phyloP scores from a whole-genome alignment of 2,329 filamentous ascomycete genomes.

The Trichophyton mentagrophytes region DNA sequence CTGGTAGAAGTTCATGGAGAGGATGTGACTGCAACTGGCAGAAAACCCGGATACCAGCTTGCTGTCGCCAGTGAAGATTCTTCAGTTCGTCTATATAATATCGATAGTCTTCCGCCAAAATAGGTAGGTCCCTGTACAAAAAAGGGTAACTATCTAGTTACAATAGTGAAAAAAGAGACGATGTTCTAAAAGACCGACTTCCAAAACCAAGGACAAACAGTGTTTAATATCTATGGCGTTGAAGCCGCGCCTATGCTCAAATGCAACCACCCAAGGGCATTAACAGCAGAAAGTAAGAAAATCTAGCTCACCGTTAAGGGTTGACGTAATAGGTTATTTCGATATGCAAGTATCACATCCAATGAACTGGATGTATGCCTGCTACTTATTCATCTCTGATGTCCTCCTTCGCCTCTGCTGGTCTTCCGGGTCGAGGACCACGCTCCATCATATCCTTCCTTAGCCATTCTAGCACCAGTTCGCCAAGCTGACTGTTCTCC shows the following conservation, averaged over 20 bases:
- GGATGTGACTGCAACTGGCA: conserved; percentile 9
- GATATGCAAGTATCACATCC: neutral
- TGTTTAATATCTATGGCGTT: conserved; percentile 12
- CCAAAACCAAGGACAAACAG: conserved; percentile 11
- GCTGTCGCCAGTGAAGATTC: conserved; percentile 37
- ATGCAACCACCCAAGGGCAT: conserved; percentile 11
- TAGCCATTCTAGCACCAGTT: conserved; percentile 81
- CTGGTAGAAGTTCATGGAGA: conserved; percentile 12
- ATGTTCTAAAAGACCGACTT: neutral
- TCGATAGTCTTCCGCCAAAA: conserved; percentile 20
- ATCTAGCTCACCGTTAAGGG: conserved; percentile 13
- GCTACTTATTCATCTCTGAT: neutral
- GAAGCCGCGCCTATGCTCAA: conserved; percentile 13
- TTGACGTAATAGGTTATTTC: conserved; percentile 4
- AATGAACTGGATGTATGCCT: neutral
- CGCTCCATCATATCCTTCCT: conserved; percentile 64
- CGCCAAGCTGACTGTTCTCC: conserved; percentile 74
- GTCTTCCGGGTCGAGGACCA: conserved; percentile 59
- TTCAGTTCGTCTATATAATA: conserved; percentile 30
- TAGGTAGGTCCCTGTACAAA: neutral
- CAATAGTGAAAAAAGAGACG: conserved; percentile 13
- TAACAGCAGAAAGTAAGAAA: conserved; percentile 8
- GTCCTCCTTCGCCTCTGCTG: conserved; percentile 25
- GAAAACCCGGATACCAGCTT: conserved; percentile 22
- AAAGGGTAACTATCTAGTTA: neutral